Base-by-base conservation (phyloP, 805 yeast genomes). In the Metschnikowia gelsemii region DNA sequence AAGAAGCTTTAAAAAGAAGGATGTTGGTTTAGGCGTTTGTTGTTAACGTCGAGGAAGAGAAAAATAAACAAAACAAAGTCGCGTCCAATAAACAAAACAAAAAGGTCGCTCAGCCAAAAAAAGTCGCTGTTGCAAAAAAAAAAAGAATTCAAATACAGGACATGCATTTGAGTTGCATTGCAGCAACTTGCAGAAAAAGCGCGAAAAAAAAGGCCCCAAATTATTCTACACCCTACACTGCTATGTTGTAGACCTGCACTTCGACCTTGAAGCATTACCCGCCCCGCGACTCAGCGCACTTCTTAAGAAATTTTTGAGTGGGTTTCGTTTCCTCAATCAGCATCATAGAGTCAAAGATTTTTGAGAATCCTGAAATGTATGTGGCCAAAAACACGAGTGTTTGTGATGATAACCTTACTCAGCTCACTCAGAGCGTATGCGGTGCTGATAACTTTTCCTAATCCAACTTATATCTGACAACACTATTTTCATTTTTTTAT, bases 401-500 rank as follows among this genome's bases (percentile, higher is more conserved):
- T 68, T 55, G 63, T 71, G 79, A 73, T 73, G 79, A 73, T 57
- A 73, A 66, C 69, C 63, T 67, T 58, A 70, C 79, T 73, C 79
- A 73, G 79, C 79, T 73, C 79, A 73, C 79, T 73, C 79, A 57
- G 70, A 73, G 70, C 62, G 53, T 47, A 49, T 57, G 58, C 70
- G 65, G 67, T 73, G 78, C 76, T 72, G 78, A 73, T 64, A 73
- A 68, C 54, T 54, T 35, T 38, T 52, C 69, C 64, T 59, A 64
- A 66, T 68, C 76, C 77, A 73, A 73, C 78, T 68, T 68, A 71
- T 70, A 35, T 43, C 55, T 51, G 55, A 51, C 42, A 47, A 39
- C 51, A 39, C 43, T 32, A 22, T 13, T 22, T 21, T 9, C 24
- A n/a, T n/a, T 14, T 18, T 2, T 26, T 29, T 40, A 23, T 14